Evolutionary conservation across 768 basidiomycete genomes (phyloP).

Genomic region (Heimioporus sp.): DNA sequence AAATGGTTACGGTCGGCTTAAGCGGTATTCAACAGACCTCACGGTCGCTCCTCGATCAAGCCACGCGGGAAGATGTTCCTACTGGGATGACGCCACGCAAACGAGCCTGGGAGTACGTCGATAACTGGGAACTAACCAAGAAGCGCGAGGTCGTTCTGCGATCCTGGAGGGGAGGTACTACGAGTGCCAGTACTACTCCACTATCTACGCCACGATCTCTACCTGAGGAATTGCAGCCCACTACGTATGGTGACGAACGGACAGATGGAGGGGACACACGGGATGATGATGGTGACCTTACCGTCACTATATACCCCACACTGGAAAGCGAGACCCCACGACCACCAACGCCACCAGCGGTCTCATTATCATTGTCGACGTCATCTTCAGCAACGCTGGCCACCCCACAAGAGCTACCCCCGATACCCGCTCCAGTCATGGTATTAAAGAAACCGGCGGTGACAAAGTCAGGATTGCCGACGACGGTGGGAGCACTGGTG

Average conservation of each 20-base stretch:
- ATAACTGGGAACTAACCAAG: conserved; percentile 70
- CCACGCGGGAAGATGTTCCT: conserved; percentile 58
- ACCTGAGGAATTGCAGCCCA: conserved; percentile 27
- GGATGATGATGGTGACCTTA: conserved; percentile 17
- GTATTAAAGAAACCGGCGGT: conserved; percentile 21
- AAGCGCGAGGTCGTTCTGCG: conserved; percentile 59
- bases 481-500: conserved; percentile 25
- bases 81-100: conserved; percentile 79
- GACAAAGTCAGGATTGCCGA: conserved; percentile 23
- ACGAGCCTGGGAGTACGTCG: conserved; percentile 65
- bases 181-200: conserved; percentile 35
- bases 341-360: conserved; percentile 18
- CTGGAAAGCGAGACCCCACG: conserved; percentile 10
- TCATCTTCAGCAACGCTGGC: conserved; percentile 37
- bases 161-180: conserved; percentile 42
- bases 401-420: conserved; percentile 11
- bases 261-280: conserved; percentile 25
- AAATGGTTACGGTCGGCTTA: conserved; percentile 42
- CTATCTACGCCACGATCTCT: conserved; percentile 37
- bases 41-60: conserved; percentile 52
- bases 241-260: conserved; percentile 11
- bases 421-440: conserved; percentile 1
- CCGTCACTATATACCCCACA: conserved; percentile 14
- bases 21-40: conserved; percentile 49
- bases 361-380: conserved; percentile 37